phyloP scores from a whole-genome alignment of 257 asterid species.

The Sherardia arvensis region DNA sequence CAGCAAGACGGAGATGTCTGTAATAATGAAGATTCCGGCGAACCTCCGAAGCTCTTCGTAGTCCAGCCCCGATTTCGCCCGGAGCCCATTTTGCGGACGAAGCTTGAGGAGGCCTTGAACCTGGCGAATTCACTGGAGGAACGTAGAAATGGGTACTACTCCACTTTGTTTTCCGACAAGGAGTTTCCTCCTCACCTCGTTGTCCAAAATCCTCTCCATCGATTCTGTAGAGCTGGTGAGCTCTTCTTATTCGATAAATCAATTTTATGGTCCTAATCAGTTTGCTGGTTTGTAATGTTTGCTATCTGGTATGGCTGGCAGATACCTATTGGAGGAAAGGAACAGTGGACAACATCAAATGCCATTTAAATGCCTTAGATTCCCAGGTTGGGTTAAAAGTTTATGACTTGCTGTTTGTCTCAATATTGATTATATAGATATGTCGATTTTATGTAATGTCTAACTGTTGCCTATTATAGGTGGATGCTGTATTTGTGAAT shows the following conservation, averaged over 20 bases:
- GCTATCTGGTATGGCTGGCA: slow-evolving; percentile 30
- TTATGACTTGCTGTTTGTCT: background rate
- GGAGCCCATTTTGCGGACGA: slow-evolving; percentile 40
- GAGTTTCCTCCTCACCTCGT: slow-evolving; percentile 68
- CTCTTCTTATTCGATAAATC: background rate
- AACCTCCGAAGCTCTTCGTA: slow-evolving; percentile 69
- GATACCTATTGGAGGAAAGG: slow-evolving; percentile 85
- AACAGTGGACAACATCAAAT: slow-evolving; percentile 62
- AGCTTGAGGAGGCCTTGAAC: slow-evolving; percentile 76
- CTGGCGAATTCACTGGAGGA: slow-evolving; percentile 86
- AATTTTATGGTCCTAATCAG: background rate
- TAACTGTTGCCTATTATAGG: slow-evolving; percentile 9
- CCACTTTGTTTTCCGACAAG: slow-evolving; percentile 47
- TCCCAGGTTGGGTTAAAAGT: slow-evolving; percentile 42
- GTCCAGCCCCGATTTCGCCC: slow-evolving; percentile 91
- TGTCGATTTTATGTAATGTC: background rate
- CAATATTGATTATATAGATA: background rate
- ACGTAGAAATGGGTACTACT: slow-evolving; percentile 61
- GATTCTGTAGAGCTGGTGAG: slow-evolving; percentile 63
- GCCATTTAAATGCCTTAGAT: slow-evolving; percentile 63
- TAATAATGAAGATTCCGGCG: slow-evolving; percentile 30
- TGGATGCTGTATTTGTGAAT: slow-evolving; percentile 90
- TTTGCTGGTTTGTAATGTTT: background rate
- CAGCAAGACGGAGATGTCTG: slow-evolving; percentile 13
- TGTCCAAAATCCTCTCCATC: slow-evolving; percentile 73